Evolutionary conservation across 139 green algal species (phyloP), one percentile per base, ranked within the genome.

Genomic region (Pedinophyceae sp.): DNA sequence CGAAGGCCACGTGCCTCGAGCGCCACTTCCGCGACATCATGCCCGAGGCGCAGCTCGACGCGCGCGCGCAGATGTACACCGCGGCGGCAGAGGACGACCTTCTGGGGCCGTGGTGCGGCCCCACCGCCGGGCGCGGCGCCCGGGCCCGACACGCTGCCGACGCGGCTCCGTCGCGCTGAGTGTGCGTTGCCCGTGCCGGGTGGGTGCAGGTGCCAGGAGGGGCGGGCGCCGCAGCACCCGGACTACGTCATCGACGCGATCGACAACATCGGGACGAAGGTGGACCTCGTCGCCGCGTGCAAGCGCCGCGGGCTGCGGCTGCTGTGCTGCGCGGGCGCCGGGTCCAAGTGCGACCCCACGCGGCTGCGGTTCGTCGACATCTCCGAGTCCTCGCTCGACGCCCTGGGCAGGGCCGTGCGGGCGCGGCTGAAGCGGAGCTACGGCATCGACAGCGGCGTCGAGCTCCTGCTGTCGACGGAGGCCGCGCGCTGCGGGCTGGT

Each of bases 251-350:
- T 98, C 3, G 90, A 98, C 63, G 86, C 83, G 27, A 98, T 98
- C 22, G 90, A 98, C 71, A 96, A 98, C 74, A 90, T 97, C 15
- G 78, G 95, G 76, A 98, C 90, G 27, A 98, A 98, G 73, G 85
- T 89, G 13, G 73, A 67, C 4, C 68, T 98, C 34, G 66, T 98
- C 39, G 80, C 73, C 18, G 84, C 80, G 13, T 97, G 90, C 70
- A 64, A 79, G 56, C 28, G 55, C 43, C 50, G 75, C 0, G 75
- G 79, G 13, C 65, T 98, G 5, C 73, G 38, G 0, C 83, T 96
- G 48, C 55, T 98, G 27, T 80, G 68, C 45, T 66, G 65, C 5
- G 88, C 77, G 54, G 90, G 90, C 1, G 90, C 89, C 48, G 80
- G 79, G 19, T 83, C 86, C 29, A 88, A 93, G 65, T 80, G 80